Conservation (phyloP, 176 grass and related monocot genomes). For the Carex myosuroides region DNA sequence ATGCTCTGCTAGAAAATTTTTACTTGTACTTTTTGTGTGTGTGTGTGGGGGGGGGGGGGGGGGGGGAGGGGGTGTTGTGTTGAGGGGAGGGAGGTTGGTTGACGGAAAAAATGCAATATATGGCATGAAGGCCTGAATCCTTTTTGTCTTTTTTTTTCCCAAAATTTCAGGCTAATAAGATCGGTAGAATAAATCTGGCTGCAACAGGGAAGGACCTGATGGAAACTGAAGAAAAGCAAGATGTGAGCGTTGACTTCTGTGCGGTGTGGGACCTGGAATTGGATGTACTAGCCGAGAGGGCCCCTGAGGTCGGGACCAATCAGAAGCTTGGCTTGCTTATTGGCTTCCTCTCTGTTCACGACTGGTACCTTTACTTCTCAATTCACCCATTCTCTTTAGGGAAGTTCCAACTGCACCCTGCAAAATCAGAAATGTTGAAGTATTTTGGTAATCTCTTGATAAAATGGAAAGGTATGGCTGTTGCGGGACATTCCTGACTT, state of each 20-base stretch:
- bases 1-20: not conserved
- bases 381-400: not conserved
- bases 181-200: conserved; percentile 99
- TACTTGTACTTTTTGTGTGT: not conserved
- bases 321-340: conserved; percentile 98
- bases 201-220: conserved; percentile 98
- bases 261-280: conserved; percentile 87
- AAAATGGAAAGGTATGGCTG: not conserved
- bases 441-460: not conserved
- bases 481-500: not conserved
- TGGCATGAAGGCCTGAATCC: conserved; percentile 9
- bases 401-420: not conserved
- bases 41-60: not conserved
- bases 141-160: conserved; percentile 3
- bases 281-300: conserved; percentile 68
- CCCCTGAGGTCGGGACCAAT: conserved; percentile 75
- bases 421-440: not conserved
- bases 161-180: conserved; percentile 71
- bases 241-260: conserved; percentile 80
- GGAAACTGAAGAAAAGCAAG: conserved; percentile 94
- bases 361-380: conserved; percentile 52
- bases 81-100: not conserved
- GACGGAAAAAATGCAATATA: not conserved
- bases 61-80: not conserved
- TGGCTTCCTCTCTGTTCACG: conserved; percentile 87